Conservation (phyloP, 257 asterid species). For the Solanum chilense region DNA sequence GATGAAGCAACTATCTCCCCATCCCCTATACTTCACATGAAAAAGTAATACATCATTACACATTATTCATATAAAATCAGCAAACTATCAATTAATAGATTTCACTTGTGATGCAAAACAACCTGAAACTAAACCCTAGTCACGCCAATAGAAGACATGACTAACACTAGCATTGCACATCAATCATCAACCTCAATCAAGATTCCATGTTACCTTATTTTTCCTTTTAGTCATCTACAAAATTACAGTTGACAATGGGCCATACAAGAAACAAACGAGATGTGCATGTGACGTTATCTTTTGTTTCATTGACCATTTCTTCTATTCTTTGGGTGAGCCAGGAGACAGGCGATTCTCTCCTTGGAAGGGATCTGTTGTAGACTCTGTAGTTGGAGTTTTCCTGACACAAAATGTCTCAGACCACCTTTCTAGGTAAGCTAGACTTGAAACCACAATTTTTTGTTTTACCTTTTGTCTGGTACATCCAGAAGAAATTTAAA, state of each 20-base stretch:
- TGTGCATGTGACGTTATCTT: not conserved
- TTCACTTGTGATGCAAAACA: not conserved
- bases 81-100: not conserved
- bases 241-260: not conserved
- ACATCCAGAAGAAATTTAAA: not conserved
- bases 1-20: not conserved
- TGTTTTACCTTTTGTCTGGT: not conserved
- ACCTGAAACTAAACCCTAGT: not conserved
- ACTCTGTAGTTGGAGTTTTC: slow-evolving; percentile 46
- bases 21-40: not conserved
- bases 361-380: slow-evolving; percentile 56
- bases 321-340: slow-evolving; percentile 1
- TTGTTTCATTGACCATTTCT: not conserved
- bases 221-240: not conserved
- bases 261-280: not conserved
- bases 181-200: not conserved
- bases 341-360: slow-evolving; percentile 49
- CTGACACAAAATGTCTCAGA: slow-evolving; percentile 56
- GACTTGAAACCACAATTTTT: not conserved
- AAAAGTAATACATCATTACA: not conserved
- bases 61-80: not conserved
- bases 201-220: not conserved
- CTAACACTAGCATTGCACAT: not conserved
- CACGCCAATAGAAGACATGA: not conserved
- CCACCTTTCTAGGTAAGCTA: slow-evolving; percentile 42